phyloP scores from a whole-genome alignment of 768 basidiomycete species.

The Serendipita vermifera region DNA sequence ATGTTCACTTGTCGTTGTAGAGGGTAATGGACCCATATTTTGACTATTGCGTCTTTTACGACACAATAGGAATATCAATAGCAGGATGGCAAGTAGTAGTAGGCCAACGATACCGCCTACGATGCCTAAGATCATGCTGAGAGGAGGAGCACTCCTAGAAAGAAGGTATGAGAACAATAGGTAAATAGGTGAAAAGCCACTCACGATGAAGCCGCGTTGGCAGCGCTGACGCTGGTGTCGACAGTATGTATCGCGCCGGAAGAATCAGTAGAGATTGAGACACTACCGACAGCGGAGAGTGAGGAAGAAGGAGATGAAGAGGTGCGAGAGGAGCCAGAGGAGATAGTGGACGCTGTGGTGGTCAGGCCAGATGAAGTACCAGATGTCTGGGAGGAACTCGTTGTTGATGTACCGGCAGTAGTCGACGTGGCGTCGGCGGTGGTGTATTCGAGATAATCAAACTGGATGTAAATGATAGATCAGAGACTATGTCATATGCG shows the following conservation, averaged over 20 bases:
- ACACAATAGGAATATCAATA: not conserved
- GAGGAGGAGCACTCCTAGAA: not conserved
- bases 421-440: not conserved
- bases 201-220: not conserved
- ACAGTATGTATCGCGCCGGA: not conserved
- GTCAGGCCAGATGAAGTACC: not conserved
- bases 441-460: not conserved
- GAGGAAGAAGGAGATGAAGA: not conserved
- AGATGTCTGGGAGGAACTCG: not conserved
- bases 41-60: not conserved
- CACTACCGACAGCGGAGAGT: not conserved
- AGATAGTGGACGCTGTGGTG: not conserved
- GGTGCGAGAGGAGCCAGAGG: not conserved
- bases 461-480: not conserved
- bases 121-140: not conserved
- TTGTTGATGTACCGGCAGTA: too few species aligned
- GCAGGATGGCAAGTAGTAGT: not conserved
- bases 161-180: not conserved
- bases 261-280: not conserved
- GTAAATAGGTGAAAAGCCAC: not conserved
- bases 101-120: not conserved
- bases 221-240: not conserved
- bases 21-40: too few species aligned
- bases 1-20: too few species aligned
- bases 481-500: too few species aligned